Conservation (phyloP, 352 stramenopile genomes). For the Peronospora farinosa region DNA sequence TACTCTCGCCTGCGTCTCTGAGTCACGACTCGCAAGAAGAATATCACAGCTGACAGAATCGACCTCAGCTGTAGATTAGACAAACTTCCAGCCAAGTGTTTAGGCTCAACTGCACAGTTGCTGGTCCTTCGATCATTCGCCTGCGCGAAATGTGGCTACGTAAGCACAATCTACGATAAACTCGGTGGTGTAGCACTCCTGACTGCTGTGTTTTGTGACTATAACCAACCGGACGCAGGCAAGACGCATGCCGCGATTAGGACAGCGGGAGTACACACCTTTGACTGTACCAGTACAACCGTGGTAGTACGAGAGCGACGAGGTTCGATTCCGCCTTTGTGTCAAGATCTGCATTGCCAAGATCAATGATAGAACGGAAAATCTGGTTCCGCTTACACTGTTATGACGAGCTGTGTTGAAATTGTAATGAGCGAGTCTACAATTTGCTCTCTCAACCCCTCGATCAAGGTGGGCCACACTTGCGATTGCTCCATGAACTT, state of each 20-base stretch:
- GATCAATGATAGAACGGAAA: too few relatives aligned
- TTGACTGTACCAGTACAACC: not conserved
- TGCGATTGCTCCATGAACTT: not conserved
- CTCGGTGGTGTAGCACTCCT: slow-evolving; percentile 51
- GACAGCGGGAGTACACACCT: slow-evolving; percentile 2
- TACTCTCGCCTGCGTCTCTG: slow-evolving; percentile 13
- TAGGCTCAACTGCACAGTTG: slow-evolving; percentile 56
- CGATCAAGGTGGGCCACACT: slow-evolving; percentile 23
- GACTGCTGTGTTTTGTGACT: slow-evolving; percentile 73
- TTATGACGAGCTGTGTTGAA: slow-evolving; percentile 22
- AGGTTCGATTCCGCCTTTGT: slow-evolving; percentile 63
- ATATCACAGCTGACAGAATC: slow-evolving; percentile 8
- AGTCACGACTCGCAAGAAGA: not conserved
- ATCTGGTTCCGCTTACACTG: too few relatives aligned
- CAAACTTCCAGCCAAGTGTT: slow-evolving; percentile 57
- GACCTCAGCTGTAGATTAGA: not conserved
- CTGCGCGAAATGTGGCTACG: slow-evolving; percentile 28
- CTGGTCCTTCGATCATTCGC: slow-evolving; percentile 55
- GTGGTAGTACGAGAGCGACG: slow-evolving; percentile 6
- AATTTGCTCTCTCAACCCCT: slow-evolving; percentile 40
- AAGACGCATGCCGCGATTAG: slow-evolving; percentile 77
- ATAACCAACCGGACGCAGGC: slow-evolving; percentile 61
- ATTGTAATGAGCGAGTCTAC: slow-evolving; percentile 71
- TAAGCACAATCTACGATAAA: slow-evolving; percentile 56
- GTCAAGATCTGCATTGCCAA: slow-evolving; percentile 38